Evolutionary conservation across 441 rosid genomes (phyloP), one percentile per base, ranked within the genome.

Genomic region (Pelargonium citronellum): DNA sequence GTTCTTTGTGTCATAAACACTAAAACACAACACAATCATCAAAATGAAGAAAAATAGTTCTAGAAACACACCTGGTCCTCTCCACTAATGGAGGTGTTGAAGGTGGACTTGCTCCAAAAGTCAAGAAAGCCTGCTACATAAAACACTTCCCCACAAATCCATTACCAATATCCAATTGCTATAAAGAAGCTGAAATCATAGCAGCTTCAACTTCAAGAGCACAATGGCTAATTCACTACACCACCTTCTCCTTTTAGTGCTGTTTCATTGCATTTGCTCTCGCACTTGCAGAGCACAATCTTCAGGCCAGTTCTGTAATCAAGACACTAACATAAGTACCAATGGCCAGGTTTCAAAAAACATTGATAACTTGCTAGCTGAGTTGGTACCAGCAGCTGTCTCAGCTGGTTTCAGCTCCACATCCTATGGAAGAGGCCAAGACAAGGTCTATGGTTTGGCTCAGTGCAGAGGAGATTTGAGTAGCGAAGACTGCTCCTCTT

Each of bases 401-500:
- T 71, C 73, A 44, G 64, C 82, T 47, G 91, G 88, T 9, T 90
- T 81, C 69, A 16, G 69, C 16, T 77, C 85, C 4, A 74, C 79
- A 30, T 82, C 84, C 30, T 64, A 69, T 2, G 87, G 89, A 9
- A 63, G 57, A 55, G 83, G 46, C 68, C 62, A 67, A 24, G 79
- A 82, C 62, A 82, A 16, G 69, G 85, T 88, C 24, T 86, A 86
- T 57, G 97, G 96, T 34, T 82, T 91, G 1, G 87, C 91, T 19
- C 93, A 89, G 75, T 89, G 95, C 82, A 80, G 96, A 67, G 88
- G 88, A 61, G 97, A 89, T 74, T 82, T 89, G 12, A 77, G 85
- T 79, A 64, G 64, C 58, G 17, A 76, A 41, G 89, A 85, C 57
- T 89, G 93, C 71, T 70, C 83, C 0, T 71, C 19, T 39, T 89